Percentiles rank a stretch among this genome's conserved stretches.
Conservation (phyloP, 2,329 filamentous ascomycete genomes). For the Pseudocercospora pini-densiflorae region DNA sequence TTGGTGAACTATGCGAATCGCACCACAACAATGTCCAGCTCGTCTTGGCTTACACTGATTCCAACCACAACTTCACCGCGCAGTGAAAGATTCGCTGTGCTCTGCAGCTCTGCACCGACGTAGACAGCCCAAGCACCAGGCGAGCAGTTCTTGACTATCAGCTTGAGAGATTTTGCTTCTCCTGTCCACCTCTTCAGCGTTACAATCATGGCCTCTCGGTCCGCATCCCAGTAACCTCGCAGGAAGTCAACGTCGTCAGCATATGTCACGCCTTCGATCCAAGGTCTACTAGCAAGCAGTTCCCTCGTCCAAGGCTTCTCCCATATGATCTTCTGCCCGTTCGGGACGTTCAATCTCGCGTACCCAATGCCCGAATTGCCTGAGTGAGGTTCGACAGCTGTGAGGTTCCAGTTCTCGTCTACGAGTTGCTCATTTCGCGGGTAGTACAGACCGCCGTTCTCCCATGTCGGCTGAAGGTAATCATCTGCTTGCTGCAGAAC, state of each 20-base stretch:
- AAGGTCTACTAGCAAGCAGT: constrained; percentile 39
- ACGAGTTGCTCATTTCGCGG: constrained; percentile 32
- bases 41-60: background rate
- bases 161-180: background rate
- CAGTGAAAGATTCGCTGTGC: background rate
- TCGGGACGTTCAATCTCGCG: constrained; percentile 42
- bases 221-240: background rate
- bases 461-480: constrained; percentile 39
- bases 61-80: background rate
- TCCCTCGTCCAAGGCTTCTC: constrained; percentile 39
- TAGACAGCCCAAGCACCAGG: background rate
- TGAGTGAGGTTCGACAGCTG: constrained; percentile 42
- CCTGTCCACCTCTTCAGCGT: background rate
- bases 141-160: background rate
- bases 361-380: constrained; percentile 46
- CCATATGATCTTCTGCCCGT: constrained; percentile 45
- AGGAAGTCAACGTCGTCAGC: background rate
- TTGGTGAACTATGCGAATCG: background rate
- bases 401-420: constrained; percentile 35
- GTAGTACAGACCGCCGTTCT: constrained; percentile 44
- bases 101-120: background rate
- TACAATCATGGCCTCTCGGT: background rate
- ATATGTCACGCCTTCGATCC: constrained; percentile 19
- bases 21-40: background rate
- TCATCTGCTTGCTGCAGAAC: constrained; percentile 39